Evolutionary conservation across 1,284 basidiomycete genomes (phyloP), one percentile per base, ranked within the genome.

Genomic region (Ustilago nuda): DNA sequence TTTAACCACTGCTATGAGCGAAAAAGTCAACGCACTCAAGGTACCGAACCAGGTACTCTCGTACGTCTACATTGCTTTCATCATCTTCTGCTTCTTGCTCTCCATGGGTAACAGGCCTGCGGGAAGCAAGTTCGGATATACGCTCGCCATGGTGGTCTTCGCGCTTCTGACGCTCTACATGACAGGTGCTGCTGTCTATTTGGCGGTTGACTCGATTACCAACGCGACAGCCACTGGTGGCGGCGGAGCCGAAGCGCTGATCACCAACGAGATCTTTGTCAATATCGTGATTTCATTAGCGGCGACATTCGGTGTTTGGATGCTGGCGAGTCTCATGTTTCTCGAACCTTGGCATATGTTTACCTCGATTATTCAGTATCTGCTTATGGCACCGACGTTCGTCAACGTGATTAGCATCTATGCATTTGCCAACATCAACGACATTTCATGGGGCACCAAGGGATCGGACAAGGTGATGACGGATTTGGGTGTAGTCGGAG

Each of bases 381-480:
- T 85, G 35, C 76, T 85, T 3, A 59, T 85, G 66, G 79, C 84
- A 2, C 84, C 84, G 8, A 80, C 78, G 12, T 84, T 84, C 55
- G 76, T 85, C 68, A 85, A 84, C 61, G 81, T 85, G 39, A 82
- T 85, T 67, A 78, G 76, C 63, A 82, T 85, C 52, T 85, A 85
- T 52, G 82, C 83, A 0, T 84, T 85, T 59, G 83, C 81, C 76
- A 85, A 85, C 72, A 81, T 79, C 39, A 80, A 83, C 62, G 82
- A 84, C 52, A 76, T 79, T 39, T 71, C 66, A 13, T 85, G 84
- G 84, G 84, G 84, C 36, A 85, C 84, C 50, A 85, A 85, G 56
- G 84, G 84, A 6, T 81, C 76, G 8, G 82, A 83, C 51, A 82
- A 68, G 39, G 71, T 81, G 32, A 63, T 75, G 52, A 82, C 78